phyloP scores from a whole-genome alignment of 805 yeast genomes.

The Sugiyamaella boreocaroliniensis region DNA sequence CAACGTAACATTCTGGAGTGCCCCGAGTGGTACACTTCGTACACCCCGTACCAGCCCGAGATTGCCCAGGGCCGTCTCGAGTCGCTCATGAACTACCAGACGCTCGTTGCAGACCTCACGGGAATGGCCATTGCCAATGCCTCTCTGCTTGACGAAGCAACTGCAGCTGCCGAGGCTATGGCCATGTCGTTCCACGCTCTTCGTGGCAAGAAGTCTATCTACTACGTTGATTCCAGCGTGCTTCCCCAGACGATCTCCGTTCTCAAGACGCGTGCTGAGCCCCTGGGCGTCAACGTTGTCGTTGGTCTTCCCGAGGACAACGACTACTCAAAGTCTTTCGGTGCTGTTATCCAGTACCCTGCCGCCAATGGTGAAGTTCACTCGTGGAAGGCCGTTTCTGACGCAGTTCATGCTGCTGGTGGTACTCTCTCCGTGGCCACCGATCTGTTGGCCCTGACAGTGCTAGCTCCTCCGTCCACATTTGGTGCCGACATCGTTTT shows the following conservation, averaged over 20 bases:
- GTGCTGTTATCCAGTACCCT: constrained; percentile 87
- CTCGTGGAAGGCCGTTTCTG: constrained; percentile 51
- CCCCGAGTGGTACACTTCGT: constrained; percentile 98
- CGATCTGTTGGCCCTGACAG: constrained; percentile 81
- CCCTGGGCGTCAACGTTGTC: constrained; percentile 60
- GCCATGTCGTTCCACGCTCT: constrained; percentile 68
- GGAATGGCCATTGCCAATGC: constrained; percentile 95
- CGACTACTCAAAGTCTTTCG: constrained; percentile 48
- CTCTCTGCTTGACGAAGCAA: constrained; percentile 89
- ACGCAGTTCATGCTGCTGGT: constrained; percentile 59
- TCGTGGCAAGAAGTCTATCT: constrained; percentile 61
- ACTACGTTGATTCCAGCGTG: constrained; percentile 65
- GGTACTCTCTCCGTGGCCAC: constrained; percentile 83
- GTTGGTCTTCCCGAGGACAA: constrained; percentile 42
- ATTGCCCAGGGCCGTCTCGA: constrained; percentile 95
- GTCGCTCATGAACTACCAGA: constrained; percentile 83
- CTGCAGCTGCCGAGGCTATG: constrained; percentile 98
- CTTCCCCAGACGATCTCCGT: constrained; percentile 87
- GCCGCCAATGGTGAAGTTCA: constrained; percentile 70
- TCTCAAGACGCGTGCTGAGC: constrained; percentile 67
- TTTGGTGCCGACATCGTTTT: constrained; percentile 90
- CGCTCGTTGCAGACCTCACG: constrained; percentile 83
- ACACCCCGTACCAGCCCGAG: constrained; percentile 98
- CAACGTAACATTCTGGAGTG: constrained; percentile 86
- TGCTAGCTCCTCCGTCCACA: constrained; percentile 74